Evolutionary conservation across 192 early-diverging fungal species (phyloP), one percentile per base, ranked within the genome.

Genomic region (Haplosporangium gracile): DNA sequence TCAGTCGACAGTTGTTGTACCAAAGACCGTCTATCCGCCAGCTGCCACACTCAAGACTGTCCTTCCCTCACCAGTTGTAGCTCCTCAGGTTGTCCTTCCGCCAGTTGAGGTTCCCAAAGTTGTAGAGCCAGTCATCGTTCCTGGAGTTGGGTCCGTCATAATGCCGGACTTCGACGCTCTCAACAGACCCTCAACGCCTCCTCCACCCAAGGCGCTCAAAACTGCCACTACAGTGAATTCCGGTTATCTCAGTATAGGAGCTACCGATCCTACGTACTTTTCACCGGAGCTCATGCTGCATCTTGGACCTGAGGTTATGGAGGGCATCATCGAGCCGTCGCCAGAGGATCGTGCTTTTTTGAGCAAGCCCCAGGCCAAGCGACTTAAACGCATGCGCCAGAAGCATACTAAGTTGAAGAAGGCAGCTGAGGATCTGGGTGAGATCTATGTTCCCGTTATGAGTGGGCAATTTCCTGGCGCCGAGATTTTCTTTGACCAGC

Each of bases 391-490:
- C 60, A 65, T 65, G 60, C 60, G 60, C 11, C 60, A 65, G 29
- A 65, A 65, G 29, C 60, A 65, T 15, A 65, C 60, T 29, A 65
- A 65, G 60, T 15, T 65, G 26, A 65, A 65, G 60, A 65, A 65
- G 29, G 60, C 60, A 1, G 60, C 60, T 65, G 60, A 65, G 13
- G 60, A 65, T 32, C 11, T 65, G 13, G 60, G 60, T 11, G 60
- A 65, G 29, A 29, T 65, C 29, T 65, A 65, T 34, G 60, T 65
- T 29, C 60, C 60, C 2, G 60, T 65, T 29, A 65, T 65, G 29
- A 65, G 29, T 10, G 60, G 60, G 2, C 60, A 65, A 15, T 65
- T 32, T 13, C 60, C 60, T 32, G 60, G 60, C n/a, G n/a, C 60
- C 29, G 60, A 65, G n/a, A 15, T 65, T 13, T 65, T 65, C 29